Evolutionary conservation across 768 basidiomycete genomes (phyloP).

Genomic region (Phaeotremella skinneri): DNA sequence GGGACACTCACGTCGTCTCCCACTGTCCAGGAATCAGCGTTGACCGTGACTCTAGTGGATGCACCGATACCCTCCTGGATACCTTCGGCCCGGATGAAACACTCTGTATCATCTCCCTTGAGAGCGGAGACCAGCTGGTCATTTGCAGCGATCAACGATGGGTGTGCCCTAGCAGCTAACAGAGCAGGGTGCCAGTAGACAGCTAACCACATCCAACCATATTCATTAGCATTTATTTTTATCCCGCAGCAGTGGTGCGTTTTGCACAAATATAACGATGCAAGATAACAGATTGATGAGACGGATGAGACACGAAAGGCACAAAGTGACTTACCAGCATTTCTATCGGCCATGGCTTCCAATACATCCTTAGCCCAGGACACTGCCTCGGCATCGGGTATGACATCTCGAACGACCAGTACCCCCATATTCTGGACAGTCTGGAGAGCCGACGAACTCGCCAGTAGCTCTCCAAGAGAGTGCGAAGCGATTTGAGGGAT

Average conservation of each 20-base stretch:
- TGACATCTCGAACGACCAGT: constrained; percentile 39
- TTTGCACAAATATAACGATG: no score
- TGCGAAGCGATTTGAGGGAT: constrained; percentile 34
- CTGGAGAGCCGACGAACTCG: constrained; percentile 7
- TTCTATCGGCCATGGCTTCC: constrained; percentile 13
- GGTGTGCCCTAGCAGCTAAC: constrained; percentile 27
- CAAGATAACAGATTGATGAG: no score
- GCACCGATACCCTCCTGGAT: constrained; percentile 23
- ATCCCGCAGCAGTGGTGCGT: no score
- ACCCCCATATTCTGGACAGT: constrained; percentile 24
- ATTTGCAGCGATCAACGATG: constrained; percentile 29
- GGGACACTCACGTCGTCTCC: constrained; percentile 2
- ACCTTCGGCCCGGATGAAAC: constrained; percentile 20
- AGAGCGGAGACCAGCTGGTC: constrained; percentile 23
- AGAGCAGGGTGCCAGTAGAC: constrained; percentile 36
- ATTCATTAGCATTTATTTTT: no score
- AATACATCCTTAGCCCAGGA: constrained; percentile 27
- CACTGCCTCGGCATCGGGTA: constrained; percentile 30
- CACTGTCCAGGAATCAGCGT: constrained; percentile 3
- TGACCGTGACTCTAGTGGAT: not conserved
- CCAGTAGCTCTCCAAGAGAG: constrained; percentile 18
- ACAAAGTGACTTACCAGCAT: constrained; percentile 21
- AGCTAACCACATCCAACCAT: no score
- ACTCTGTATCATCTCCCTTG: not conserved
- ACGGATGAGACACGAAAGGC: no score